phyloP scores from a whole-genome alignment of 495 filamentous ascomycete genomes.

The Penicillium steckii region DNA sequence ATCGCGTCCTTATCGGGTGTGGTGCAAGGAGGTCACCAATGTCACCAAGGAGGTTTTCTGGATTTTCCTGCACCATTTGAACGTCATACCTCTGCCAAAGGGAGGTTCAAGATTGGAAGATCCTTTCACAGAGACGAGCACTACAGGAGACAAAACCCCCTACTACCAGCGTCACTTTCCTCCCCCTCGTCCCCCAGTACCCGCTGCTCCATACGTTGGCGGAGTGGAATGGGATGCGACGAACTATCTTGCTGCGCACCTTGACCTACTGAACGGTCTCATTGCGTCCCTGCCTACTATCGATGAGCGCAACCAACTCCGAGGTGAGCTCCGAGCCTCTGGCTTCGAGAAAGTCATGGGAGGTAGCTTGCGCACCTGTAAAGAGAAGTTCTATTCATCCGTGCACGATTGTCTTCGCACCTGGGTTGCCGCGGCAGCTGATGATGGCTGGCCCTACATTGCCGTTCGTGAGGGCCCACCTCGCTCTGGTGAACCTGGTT shows the following conservation, averaged over 20 bases:
- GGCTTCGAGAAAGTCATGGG: conserved; percentile 94
- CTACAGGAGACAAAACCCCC: conserved; percentile 4
- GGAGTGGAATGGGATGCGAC: conserved; percentile 99
- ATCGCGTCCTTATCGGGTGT: conserved; percentile 84
- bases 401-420: conserved; percentile 86
- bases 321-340: conserved; percentile 72
- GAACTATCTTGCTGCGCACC: conserved; percentile 87
- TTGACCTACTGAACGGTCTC: conserved; percentile 90
- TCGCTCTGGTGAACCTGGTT: conserved; percentile 34
- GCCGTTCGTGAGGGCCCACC: conserved; percentile 73
- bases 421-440: conserved; percentile 83
- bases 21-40: conserved; percentile 87
- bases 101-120: conserved; percentile 31
- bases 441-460: conserved; percentile 82
- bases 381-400: conserved; percentile 92
- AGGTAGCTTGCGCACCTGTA: conserved; percentile 79
- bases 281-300: conserved; percentile 75
- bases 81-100: conserved; percentile 65
- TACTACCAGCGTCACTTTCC: conserved; percentile 71
- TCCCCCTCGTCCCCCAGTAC: conserved; percentile 81
- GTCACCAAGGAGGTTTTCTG: conserved; percentile 99
- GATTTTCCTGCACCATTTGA: conserved; percentile 95
- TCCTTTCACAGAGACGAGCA: conserved; percentile 20
- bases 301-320: conserved; percentile 74
- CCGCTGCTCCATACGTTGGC: conserved; percentile 93